A percentile compares a stretch with the other conserved stretches of the same genome.
These are phyloP conservation scores for Fraxinus ornus DNA, from an alignment of 305 asterid species.

Conservation along the genomic window DNA sequence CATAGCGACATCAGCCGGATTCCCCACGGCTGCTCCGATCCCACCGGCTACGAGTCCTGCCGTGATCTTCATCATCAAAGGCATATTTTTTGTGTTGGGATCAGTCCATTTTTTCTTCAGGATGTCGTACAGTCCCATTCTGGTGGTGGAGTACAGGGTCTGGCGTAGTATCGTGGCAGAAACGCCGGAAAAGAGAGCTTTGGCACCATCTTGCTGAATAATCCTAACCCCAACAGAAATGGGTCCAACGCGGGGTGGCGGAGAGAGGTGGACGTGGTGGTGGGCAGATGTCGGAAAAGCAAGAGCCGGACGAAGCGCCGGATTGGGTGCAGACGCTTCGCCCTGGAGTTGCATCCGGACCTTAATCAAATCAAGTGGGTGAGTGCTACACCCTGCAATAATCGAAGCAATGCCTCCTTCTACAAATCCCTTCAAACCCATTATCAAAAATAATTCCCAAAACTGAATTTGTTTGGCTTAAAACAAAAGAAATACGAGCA, in stretches of 20 bases:
- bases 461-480: neutral
- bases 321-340: conserved; percentile 40
- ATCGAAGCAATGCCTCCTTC: conserved; percentile 61
- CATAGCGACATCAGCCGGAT: conserved; percentile 61
- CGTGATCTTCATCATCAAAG: conserved; percentile 33
- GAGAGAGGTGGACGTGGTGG: conserved; percentile 24
- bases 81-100: conserved; percentile 31
- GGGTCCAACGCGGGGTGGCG: conserved; percentile 42
- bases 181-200: conserved; percentile 51
- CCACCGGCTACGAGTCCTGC: conserved; percentile 54
- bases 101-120: conserved; percentile 48
- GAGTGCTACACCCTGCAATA: conserved; percentile 51
- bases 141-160: conserved; percentile 53
- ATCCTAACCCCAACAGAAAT: conserved; percentile 41
- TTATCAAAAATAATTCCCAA: neutral
- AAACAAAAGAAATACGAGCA: neutral
- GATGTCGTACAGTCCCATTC: conserved; percentile 58
- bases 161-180: conserved; percentile 62
- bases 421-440: conserved; percentile 54
- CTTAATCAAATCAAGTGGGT: conserved; percentile 48
- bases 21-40: conserved; percentile 54
- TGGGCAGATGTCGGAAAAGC: conserved; percentile 43
- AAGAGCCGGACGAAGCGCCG: conserved; percentile 63
- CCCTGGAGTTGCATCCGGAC: conserved; percentile 93
- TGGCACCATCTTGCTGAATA: conserved; percentile 41